Conservation (phyloP, 2,329 filamentous ascomycete genomes). For the Cytospora piceicola region DNA sequence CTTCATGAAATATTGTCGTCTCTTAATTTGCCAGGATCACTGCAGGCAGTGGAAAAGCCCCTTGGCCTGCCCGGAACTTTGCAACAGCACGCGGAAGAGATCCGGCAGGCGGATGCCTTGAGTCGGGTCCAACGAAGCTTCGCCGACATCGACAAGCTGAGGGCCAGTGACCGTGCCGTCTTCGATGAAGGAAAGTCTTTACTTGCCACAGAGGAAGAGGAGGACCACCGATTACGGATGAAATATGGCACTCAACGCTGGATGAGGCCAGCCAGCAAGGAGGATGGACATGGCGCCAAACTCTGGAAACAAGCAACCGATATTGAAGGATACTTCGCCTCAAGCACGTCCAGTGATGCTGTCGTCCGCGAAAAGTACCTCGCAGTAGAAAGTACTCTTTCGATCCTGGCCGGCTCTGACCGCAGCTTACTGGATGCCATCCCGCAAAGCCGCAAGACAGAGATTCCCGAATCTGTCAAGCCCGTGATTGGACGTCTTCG, state of each 20-base stretch:
- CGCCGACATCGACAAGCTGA: conserved; percentile 88
- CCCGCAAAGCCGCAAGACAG: conserved; percentile 78
- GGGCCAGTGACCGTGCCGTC: conserved; percentile 73
- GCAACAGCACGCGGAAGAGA: conserved; percentile 89
- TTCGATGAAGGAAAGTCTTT: conserved; percentile 85
- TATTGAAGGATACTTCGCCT: conserved; percentile 84
- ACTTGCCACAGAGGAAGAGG: conserved; percentile 77
- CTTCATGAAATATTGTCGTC: conserved; percentile 80
- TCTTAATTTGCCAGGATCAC: conserved; percentile 84
- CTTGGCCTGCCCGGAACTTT: conserved; percentile 84
- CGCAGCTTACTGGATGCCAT: conserved; percentile 85
- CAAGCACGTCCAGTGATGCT: conserved; percentile 58
- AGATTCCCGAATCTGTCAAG: conserved; percentile 80
- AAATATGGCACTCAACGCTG: conserved; percentile 90
- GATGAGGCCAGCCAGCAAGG: conserved; percentile 69
- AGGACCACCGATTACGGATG: conserved; percentile 74
- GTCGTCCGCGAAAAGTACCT: conserved; percentile 78
- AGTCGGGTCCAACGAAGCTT: conserved; percentile 78
- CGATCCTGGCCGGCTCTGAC: conserved; percentile 77
- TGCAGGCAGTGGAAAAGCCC: conserved; percentile 94
- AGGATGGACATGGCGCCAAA: conserved; percentile 68
- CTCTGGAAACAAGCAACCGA: conserved; percentile 76
- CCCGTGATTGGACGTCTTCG: conserved; percentile 77
- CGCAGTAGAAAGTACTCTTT: conserved; percentile 74
- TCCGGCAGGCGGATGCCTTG: conserved; percentile 86